phyloP scores from a whole-genome alignment of 495 filamentous ascomycete genomes.

The Talaromyces proteolyticus region DNA sequence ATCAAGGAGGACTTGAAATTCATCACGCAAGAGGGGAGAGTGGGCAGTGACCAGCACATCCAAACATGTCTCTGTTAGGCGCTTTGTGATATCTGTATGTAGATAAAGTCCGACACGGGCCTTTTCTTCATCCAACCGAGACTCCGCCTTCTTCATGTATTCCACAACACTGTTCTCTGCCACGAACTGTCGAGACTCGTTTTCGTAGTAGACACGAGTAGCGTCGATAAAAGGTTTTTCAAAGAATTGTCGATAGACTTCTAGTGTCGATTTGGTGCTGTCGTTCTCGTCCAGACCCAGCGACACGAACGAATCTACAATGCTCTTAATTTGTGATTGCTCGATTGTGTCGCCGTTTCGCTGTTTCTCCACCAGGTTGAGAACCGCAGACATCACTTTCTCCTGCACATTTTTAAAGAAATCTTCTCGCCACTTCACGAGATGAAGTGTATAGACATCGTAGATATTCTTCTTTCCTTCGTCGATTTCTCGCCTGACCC shows the following conservation, averaged over 20 bases:
- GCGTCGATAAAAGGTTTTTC: conserved; percentile 86
- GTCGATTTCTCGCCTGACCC: conserved; percentile 98
- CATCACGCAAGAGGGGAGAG: conserved; percentile 76
- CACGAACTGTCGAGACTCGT: conserved; percentile 89
- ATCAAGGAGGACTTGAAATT: conserved; percentile 93
- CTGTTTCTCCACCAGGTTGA: conserved; percentile 96
- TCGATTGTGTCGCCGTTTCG: conserved; percentile 98
- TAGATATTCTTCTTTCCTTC: conserved; percentile 98
- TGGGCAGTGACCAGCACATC: conserved; percentile 86
- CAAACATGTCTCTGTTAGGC: conserved; percentile 82
- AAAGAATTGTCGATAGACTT: conserved; percentile 89
- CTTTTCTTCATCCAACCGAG: conserved; percentile 88
- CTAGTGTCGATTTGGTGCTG: conserved; percentile 85
- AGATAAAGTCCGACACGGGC: conserved; percentile 89
- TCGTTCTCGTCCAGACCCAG: conserved; percentile 92
- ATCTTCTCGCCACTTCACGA: conserved; percentile 90
- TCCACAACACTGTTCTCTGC: conserved; percentile 97
- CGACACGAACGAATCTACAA: conserved; percentile 95
- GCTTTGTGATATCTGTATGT: conserved; percentile 77
- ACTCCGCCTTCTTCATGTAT: conserved; percentile 99
- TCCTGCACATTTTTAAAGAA: conserved; percentile 78
- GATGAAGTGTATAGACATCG: conserved; percentile 94
- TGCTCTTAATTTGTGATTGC: conserved; percentile 91
- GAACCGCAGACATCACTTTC: conserved; percentile 90
- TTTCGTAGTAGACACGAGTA: conserved; percentile 79